Percentiles rank a stretch among this genome's conserved stretches.
Evolutionary conservation across 345 rosid species (phyloP).

Genomic region (Trapa bicornis): DNA sequence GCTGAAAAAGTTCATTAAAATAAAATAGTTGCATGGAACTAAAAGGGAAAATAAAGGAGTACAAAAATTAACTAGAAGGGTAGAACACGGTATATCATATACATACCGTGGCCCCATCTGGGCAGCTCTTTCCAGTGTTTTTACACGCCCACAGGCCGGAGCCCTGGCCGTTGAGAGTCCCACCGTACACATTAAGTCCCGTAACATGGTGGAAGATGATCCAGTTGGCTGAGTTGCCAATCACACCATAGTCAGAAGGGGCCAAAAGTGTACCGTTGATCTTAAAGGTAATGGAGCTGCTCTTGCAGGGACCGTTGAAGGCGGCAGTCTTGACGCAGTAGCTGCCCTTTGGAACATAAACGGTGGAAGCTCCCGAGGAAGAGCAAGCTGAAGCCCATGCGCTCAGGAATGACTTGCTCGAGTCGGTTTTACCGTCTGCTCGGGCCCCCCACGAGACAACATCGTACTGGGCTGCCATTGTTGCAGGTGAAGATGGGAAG

Average conservation of each 20-base stretch:
- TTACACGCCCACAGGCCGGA: slow-evolving; percentile 61
- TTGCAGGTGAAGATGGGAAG: background rate
- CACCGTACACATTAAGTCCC: slow-evolving; percentile 46
- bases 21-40: too few species aligned
- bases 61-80: too few species aligned
- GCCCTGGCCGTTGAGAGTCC: slow-evolving; percentile 52
- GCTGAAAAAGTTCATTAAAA: too few species aligned
- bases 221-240: slow-evolving; percentile 31
- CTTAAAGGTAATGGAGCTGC: slow-evolving; percentile 19
- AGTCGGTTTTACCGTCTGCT: slow-evolving; percentile 48
- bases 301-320: slow-evolving; percentile 52
- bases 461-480: slow-evolving; percentile 12
- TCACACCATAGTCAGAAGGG: slow-evolving; percentile 31
- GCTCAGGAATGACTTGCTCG: slow-evolving; percentile 46
- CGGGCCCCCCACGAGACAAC: slow-evolving; percentile 44
- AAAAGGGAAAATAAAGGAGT: too few species aligned
- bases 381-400: slow-evolving; percentile 53
- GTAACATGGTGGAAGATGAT: slow-evolving; percentile 32
- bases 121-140: slow-evolving; percentile 33
- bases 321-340: slow-evolving; percentile 25
- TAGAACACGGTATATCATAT: too few species aligned
- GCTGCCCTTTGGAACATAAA: slow-evolving; percentile 47
- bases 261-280: slow-evolving; percentile 62
- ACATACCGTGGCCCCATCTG: slow-evolving; percentile 48
- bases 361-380: slow-evolving; percentile 26